Conservation (phyloP, 306 rosid species). For the Castanopsis chinensis region DNA sequence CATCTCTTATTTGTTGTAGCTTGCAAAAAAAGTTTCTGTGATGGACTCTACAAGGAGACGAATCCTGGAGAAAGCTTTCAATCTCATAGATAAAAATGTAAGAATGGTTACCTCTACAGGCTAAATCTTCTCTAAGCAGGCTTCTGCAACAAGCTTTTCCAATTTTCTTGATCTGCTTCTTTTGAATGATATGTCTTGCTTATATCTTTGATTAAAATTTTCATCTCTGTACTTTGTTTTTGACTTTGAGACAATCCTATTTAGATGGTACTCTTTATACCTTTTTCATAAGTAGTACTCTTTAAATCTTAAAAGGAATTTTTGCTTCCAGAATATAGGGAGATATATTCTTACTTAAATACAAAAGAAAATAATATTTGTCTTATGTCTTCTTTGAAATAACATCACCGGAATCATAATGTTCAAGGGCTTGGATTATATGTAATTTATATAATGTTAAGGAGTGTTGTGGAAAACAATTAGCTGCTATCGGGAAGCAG, state of each 20-base stretch:
- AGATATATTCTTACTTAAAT: background rate
- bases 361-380: background rate
- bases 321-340: background rate
- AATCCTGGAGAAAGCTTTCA: conserved; percentile 76
- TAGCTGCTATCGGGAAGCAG: too few relatives aligned
- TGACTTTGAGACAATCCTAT: background rate
- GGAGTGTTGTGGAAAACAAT: too few relatives aligned
- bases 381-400: background rate
- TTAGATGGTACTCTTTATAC: background rate
- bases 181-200: background rate
- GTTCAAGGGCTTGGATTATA: background rate
- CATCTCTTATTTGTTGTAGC: conserved; percentile 48
- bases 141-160: background rate
- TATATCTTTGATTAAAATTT: background rate
- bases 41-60: conserved; percentile 65
- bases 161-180: background rate
- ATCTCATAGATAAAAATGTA: conserved; percentile 65
- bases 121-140: background rate
- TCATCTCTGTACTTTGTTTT: background rate
- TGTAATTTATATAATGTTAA: too few relatives aligned
- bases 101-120: conserved; percentile 32
- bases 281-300: background rate
- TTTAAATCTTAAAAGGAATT: background rate
- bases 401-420: background rate
- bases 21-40: conserved; percentile 77